These are phyloP conservation scores for Phalaenopsis equestris DNA, from an alignment of 106 monocot genomes.

Conservation along the genomic window DNA sequence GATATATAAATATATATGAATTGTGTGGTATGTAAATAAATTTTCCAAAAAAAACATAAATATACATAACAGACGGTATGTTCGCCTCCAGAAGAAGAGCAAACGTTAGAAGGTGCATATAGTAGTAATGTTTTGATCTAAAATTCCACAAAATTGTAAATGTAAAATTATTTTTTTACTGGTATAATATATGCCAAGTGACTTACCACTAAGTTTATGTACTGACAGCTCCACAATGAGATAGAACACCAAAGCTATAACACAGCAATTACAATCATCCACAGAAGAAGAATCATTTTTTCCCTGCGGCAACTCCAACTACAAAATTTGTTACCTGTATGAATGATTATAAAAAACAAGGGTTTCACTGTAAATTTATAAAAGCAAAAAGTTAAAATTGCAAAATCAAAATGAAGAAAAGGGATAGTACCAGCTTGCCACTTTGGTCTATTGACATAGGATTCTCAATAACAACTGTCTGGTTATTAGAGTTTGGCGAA, in stretches of 20 bases:
- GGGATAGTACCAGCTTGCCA: slow-evolving; percentile 43
- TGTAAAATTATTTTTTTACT: background rate
- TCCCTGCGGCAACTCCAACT: slow-evolving; percentile 52
- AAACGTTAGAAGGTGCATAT: background rate
- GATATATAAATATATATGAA: too few relatives aligned
- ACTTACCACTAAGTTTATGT: background rate
- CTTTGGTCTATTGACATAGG: slow-evolving; percentile 58
- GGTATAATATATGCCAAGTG: too few relatives aligned
- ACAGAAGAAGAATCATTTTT: slow-evolving; percentile 22
- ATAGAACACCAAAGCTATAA: background rate
- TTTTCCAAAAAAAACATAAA: too few relatives aligned
- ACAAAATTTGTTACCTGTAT: slow-evolving; percentile 65
- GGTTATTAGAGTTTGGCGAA: slow-evolving; percentile 18
- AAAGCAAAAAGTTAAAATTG: background rate
- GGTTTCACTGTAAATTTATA: background rate
- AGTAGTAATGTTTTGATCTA: background rate
- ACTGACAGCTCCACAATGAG: background rate
- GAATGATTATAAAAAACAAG: background rate
- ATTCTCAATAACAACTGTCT: slow-evolving; percentile 67
- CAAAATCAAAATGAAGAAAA: slow-evolving; percentile 1
- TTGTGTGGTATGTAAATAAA: too few relatives aligned
- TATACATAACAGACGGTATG: background rate
- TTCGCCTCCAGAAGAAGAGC: background rate
- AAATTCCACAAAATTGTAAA: background rate
- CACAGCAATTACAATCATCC: background rate